Conservation (phyloP, 1,284 basidiomycete species). For the Ceratobasidium sp. region DNA sequence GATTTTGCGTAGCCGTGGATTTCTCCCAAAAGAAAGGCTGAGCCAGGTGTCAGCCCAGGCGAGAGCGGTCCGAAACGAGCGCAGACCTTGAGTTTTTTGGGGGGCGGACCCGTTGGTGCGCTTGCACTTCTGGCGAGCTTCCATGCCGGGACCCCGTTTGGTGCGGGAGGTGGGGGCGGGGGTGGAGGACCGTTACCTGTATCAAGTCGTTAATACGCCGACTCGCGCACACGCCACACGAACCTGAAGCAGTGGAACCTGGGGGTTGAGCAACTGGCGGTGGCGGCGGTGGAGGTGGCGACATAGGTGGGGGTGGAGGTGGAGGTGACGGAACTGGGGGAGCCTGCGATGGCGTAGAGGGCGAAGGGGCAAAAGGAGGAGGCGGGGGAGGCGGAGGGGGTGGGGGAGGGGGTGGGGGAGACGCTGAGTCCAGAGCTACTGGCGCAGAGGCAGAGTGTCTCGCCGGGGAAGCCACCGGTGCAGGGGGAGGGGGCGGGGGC, state of each 20-base stretch:
- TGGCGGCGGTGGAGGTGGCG: conserved; percentile 49
- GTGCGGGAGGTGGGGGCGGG: conserved; percentile 41
- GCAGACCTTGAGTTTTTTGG: conserved; percentile 64
- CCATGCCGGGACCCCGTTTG: conserved; percentile 47
- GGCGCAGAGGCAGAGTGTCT: conserved; percentile 42
- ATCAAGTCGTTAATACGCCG: not conserved
- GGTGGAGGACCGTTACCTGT: conserved; percentile 26
- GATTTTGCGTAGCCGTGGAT: conserved; percentile 57
- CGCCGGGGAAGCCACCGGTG: conserved; percentile 26
- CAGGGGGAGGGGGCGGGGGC: conserved; percentile 46
- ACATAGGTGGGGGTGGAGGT: conserved; percentile 44
- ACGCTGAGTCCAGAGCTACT: conserved; percentile 49
- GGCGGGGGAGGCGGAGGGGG: conserved; percentile 50
- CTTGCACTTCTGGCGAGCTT: conserved; percentile 40
- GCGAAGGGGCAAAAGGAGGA: conserved; percentile 40
- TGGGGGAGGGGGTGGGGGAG: conserved; percentile 52
- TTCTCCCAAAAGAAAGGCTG: conserved; percentile 92
- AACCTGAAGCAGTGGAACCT: not conserved
- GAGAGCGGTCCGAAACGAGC: not conserved
- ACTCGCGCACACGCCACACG: not conserved
- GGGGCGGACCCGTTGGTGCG: conserved; percentile 52
- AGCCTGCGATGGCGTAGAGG: conserved; percentile 52
- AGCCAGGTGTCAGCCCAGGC: not conserved
- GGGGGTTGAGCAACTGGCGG: conserved; percentile 45
- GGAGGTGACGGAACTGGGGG: conserved; percentile 54